Evolutionary conservation across 345 rosid species (phyloP).

Genomic region (Euphorbia tirucalli): DNA sequence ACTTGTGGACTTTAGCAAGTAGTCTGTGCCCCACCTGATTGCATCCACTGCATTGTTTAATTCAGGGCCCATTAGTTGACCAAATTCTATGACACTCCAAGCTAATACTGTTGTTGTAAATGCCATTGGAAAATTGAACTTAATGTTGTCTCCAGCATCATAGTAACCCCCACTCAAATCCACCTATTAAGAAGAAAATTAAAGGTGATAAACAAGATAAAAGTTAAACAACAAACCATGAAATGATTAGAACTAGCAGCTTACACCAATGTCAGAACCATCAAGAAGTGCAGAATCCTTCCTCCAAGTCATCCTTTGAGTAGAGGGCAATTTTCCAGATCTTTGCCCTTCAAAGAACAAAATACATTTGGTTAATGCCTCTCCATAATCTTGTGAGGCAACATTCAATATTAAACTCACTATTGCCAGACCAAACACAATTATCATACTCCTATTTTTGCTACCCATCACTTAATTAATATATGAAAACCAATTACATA

Average conservation of each 20-base stretch:
- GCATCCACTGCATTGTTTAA: conserved; percentile 13
- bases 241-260: neutral
- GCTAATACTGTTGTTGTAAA: conserved; percentile 24
- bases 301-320: conserved; percentile 24
- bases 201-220: neutral
- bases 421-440: neutral
- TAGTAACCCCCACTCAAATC: conserved; percentile 31
- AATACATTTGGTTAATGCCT: conserved; percentile 22
- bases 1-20: conserved; percentile 22
- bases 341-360: conserved; percentile 30
- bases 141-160: conserved; percentile 30
- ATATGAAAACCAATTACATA: too few relatives aligned
- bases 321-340: conserved; percentile 23
- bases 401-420: neutral
- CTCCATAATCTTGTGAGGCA: conserved; percentile 20
- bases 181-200: neutral
- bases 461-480: too few relatives aligned
- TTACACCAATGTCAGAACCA: conserved; percentile 28
- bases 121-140: conserved; percentile 31
- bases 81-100: conserved; percentile 24
- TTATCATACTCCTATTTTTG: neutral
- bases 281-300: conserved; percentile 21
- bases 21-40: conserved; percentile 24
- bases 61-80: conserved; percentile 18
- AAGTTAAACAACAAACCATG: too few relatives aligned